Percentiles rank a stretch among this genome's conserved stretches.
phyloP scores from a whole-genome alignment of 1,284 basidiomycete genomes.

The Ceratobasidium sp. region DNA sequence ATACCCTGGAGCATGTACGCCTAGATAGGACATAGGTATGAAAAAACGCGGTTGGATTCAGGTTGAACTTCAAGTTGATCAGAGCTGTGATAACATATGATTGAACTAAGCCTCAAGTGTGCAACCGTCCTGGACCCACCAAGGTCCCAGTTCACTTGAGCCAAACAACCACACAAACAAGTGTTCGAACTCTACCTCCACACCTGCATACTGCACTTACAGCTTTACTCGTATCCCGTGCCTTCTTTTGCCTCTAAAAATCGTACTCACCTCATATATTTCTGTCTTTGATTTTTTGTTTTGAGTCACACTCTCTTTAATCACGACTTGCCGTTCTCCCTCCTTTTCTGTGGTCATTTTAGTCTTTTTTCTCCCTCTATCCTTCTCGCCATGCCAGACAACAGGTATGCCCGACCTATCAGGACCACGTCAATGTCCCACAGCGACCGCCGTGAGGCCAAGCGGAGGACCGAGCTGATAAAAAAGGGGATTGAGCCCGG shows the following conservation, averaged over 20 bases:
- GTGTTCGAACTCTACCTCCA: too few species aligned
- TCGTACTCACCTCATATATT: too few species aligned
- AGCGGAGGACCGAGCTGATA: not conserved
- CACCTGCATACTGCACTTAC: too few species aligned
- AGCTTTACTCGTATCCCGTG: too few species aligned
- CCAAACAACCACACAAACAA: too few species aligned
- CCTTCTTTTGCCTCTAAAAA: too few species aligned
- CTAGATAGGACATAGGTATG: not conserved
- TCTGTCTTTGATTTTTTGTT: not conserved
- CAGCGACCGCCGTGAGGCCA: not conserved
- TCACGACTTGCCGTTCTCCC: too few species aligned
- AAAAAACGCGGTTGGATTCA: slow-evolving; percentile 3
- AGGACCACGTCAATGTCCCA: not conserved
- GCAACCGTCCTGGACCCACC: not conserved
- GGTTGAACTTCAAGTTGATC: not conserved
- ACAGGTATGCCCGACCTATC: not conserved
- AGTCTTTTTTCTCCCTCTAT: not conserved
- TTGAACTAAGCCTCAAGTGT: not conserved
- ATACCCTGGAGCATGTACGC: slow-evolving; percentile 6
- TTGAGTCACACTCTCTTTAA: not conserved
- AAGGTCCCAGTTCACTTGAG: too few species aligned
- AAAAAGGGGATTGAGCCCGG: not conserved
- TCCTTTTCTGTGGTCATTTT: not conserved
- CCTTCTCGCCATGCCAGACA: slow-evolving; percentile 1
- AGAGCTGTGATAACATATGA: too few species aligned